These are phyloP conservation scores for Anacardium occidentale DNA, from an alignment of 345 rosid species.

Conservation along the genomic window DNA sequence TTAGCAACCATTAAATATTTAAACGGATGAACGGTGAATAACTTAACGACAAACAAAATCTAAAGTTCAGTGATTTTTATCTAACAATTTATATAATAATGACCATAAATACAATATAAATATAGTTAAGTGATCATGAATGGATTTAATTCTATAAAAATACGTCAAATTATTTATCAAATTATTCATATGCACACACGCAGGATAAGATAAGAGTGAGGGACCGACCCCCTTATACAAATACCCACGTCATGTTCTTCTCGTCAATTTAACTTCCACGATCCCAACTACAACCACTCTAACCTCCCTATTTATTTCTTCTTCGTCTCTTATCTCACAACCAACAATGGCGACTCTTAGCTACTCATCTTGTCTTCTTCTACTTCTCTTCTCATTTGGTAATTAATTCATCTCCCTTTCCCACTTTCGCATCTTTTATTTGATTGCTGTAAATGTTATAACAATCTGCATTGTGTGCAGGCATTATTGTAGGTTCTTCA, in stretches of 20 bases:
- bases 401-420: background rate
- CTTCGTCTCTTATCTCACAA: background rate
- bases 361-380: constrained; percentile 18
- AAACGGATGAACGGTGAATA: too few relatives aligned
- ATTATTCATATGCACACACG: background rate
- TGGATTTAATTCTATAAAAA: too few relatives aligned
- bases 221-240: constrained; percentile 3
- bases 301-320: constrained; percentile 5
- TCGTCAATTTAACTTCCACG: constrained; percentile 21
- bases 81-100: too few relatives aligned
- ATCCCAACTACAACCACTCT: constrained; percentile 21
- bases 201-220: background rate
- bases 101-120: too few relatives aligned
- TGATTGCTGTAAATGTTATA: too few relatives aligned
- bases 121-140: too few relatives aligned
- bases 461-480: constrained; percentile 15
- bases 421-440: too few relatives aligned
- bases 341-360: constrained; percentile 21
- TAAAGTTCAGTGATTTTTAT: too few relatives aligned
- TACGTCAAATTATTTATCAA: background rate
- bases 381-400: constrained; percentile 31
- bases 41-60: too few relatives aligned
- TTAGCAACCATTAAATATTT: too few relatives aligned
- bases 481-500: constrained; percentile 30
- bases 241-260: background rate